These are phyloP conservation scores for Komagataella pastoris DNA, from an alignment of 805 yeast species.

Conservation along the genomic window DNA sequence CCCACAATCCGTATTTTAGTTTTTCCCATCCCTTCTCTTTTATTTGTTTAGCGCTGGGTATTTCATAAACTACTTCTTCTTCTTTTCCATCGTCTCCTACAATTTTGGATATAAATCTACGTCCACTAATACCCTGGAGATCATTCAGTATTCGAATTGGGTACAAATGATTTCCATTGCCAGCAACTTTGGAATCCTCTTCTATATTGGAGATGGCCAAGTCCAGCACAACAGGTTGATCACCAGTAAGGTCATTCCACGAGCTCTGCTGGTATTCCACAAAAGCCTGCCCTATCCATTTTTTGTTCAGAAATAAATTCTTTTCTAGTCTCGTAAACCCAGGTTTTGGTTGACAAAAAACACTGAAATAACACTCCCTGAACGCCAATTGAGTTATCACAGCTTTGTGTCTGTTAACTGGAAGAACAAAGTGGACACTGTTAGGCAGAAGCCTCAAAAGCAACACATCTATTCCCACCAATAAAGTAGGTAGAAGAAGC, in stretches of 20 bases:
- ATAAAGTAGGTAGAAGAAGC: not conserved
- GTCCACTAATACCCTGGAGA: not conserved
- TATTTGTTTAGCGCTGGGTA: slow-evolving; percentile 15
- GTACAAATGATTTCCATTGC: not conserved
- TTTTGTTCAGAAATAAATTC: not conserved
- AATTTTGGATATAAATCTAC: not conserved
- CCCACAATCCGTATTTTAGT: slow-evolving; percentile 44
- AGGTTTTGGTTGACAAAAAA: not conserved
- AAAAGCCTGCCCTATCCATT: not conserved
- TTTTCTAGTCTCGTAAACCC: not conserved
- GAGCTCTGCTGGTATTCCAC: not conserved
- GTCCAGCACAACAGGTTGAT: not conserved
- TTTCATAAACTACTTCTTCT: not conserved
- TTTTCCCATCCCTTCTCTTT: slow-evolving; percentile 30
- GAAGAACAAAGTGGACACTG: not conserved
- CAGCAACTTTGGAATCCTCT: not conserved
- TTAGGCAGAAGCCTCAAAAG: not conserved
- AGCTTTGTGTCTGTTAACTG: not conserved
- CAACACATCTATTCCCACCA: not conserved
- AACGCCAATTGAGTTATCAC: not conserved
- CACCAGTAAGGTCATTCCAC: not conserved
- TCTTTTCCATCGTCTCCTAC: not conserved
- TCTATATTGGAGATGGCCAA: not conserved
- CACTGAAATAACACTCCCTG: not conserved
- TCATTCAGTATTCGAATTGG: not conserved